Percentiles rank a stretch among this genome's conserved stretches.
Evolutionary conservation across 2,329 filamentous ascomycete genomes (phyloP).

Genomic region (Curvularia hawaiiensis): DNA sequence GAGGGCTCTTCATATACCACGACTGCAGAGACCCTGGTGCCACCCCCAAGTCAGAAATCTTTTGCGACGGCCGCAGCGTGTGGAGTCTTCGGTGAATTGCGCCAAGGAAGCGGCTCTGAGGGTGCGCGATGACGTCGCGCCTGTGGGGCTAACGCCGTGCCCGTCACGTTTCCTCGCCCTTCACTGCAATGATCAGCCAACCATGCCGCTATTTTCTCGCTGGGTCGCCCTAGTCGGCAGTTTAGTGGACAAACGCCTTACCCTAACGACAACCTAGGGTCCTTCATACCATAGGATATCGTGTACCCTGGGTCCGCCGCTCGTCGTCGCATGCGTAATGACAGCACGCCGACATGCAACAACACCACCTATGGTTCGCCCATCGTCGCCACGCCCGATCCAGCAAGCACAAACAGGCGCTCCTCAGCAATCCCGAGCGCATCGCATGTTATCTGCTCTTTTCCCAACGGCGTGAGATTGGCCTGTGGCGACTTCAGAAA

Average conservation of each 20-base stretch:
- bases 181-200: conserved; percentile 21
- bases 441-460: neutral
- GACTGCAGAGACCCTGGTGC: neutral
- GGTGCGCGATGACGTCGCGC: conserved; percentile 22
- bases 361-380: neutral
- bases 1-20: conserved; percentile 8
- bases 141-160: conserved; percentile 6
- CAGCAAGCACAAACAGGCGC: neutral
- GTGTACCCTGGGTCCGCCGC: neutral
- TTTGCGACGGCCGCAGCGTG: conserved; percentile 8
- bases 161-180: conserved; percentile 7
- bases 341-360: neutral
- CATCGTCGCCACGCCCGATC: neutral
- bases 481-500: conserved; percentile 5
- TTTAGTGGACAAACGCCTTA: neutral
- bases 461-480: neutral
- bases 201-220: conserved; percentile 15
- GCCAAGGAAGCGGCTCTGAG: conserved; percentile 16
- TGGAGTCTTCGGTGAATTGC: conserved; percentile 12
- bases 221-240: neutral
- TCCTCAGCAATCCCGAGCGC: neutral
- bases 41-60: conserved; percentile 10
- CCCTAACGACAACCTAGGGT: neutral
- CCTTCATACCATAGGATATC: neutral
- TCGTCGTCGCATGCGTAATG: conserved; percentile 7